These are phyloP conservation scores for Acorus calamus DNA, from an alignment of 106 monocot species.

Conservation along the genomic window DNA sequence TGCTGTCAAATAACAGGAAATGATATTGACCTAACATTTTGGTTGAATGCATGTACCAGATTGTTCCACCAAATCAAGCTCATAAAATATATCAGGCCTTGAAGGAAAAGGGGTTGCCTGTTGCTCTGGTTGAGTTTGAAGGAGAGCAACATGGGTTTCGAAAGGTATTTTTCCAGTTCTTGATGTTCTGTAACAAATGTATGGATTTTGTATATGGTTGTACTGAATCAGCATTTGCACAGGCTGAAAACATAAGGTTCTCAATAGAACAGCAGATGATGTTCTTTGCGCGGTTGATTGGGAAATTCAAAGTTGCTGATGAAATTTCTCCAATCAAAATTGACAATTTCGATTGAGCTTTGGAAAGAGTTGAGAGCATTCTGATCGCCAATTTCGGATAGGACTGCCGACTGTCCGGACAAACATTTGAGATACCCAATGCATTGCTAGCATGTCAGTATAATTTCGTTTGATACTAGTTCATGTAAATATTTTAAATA, in stretches of 20 bases:
- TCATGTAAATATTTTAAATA: too few relatives aligned
- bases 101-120: slow-evolving; percentile 76
- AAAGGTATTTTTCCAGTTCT: slow-evolving; percentile 35
- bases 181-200: not conserved
- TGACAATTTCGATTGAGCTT: slow-evolving; percentile 56
- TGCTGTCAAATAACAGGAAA: too few relatives aligned
- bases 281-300: slow-evolving; percentile 82
- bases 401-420: too few relatives aligned
- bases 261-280: slow-evolving; percentile 84
- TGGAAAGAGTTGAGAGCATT: too few relatives aligned
- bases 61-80: slow-evolving; percentile 83
- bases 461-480: too few relatives aligned
- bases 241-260: slow-evolving; percentile 88
- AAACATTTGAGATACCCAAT: too few relatives aligned
- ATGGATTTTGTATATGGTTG: not conserved
- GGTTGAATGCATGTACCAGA: slow-evolving; percentile 14
- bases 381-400: too few relatives aligned
- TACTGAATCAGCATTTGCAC: not conserved
- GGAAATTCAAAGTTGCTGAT: slow-evolving; percentile 68
- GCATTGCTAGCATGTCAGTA: too few relatives aligned
- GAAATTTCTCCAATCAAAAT: slow-evolving; percentile 63
- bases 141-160: slow-evolving; percentile 96
- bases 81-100: slow-evolving; percentile 63
- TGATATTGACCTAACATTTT: too few relatives aligned
- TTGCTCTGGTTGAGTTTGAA: slow-evolving; percentile 81